Evolutionary conservation across 768 basidiomycete genomes (phyloP).

Genomic region (Chalciporus pseudorubinellus): DNA sequence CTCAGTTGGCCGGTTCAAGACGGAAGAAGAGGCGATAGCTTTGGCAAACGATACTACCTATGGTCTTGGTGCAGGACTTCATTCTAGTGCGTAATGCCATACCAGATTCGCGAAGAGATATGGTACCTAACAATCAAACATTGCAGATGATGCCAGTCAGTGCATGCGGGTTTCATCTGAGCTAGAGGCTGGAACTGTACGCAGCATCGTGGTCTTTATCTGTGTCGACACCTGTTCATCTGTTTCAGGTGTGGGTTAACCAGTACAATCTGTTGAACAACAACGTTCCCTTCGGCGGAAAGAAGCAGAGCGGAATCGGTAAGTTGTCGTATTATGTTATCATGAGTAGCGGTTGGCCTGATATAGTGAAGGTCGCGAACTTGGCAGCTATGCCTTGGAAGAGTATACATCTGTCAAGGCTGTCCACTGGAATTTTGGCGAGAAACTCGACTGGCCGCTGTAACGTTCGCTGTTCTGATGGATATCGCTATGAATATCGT

Average conservation of each 20-base stretch:
- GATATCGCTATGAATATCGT: neutral
- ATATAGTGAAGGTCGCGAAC: constrained; percentile 67
- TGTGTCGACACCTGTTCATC: constrained; percentile 5
- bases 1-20: constrained; percentile 75
- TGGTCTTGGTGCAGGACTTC: constrained; percentile 89
- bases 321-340: constrained; percentile 2
- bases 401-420: constrained; percentile 84
- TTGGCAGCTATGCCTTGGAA: constrained; percentile 80
- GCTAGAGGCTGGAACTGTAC: constrained; percentile 85
- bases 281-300: constrained; percentile 94
- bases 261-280: constrained; percentile 81
- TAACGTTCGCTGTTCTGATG: too few species aligned
- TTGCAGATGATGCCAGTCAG: constrained; percentile 72
- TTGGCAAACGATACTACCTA: constrained; percentile 88
- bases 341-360: constrained; percentile 3
- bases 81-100: constrained; percentile 61
- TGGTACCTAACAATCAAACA: constrained; percentile 21
- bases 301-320: constrained; percentile 90
- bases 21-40: constrained; percentile 81
- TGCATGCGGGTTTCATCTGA: constrained; percentile 86
- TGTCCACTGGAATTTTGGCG: constrained; percentile 86
- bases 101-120: neutral
- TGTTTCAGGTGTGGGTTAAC: constrained; percentile 81
- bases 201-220: constrained; percentile 16
- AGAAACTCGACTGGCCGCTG: constrained; percentile 76